Evolutionary conservation across 306 rosid genomes (phyloP), one percentile per base, ranked within the genome.

Genomic region (Corylus americana): DNA sequence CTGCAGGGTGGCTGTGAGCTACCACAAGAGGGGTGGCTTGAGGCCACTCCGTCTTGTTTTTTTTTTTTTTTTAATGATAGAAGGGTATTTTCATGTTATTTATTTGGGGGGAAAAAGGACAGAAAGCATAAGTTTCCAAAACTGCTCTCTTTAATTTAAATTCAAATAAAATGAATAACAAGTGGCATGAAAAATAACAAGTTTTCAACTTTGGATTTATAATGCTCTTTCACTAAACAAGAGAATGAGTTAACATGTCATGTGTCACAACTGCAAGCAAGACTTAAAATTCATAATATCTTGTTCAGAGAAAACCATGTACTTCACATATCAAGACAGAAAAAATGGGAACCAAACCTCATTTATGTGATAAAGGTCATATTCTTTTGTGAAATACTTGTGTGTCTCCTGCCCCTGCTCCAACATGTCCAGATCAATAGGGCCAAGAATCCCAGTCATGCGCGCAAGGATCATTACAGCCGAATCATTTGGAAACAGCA

Each of bases 361-460:
- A 63, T 93, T 90, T 53, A 88, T 80, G 71, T 85, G 70, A 81
- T 89, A 93, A 61, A 96, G 91, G 80, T 96, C 99, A 78, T 89
- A 87, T 79, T 91, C 98, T 77, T 90, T 84, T 58, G 98, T 91
- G 88, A 96, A 96, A 87, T 90, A 96, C 86, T 96, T 96, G 87
- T 85, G 86, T n/a, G 99, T 86, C 66, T 93, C 97, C 75, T 89
- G 93, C 63, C 97, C 99, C 71, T 70, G 88, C 71, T 79, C 89
- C 85, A 93, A 82, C 99, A 96, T 93, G 73, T 96, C 93, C 73
- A 90, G 75, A 81, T 93, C 96, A 18, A 96, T 82, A 68, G 97
- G 92, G 79, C 99, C 99, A 29, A 96, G 76, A 88, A 93, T 82
- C 74, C 98, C 97, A 59, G 91, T 85, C 88, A 96, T 90, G 53